A percentile compares a stretch with the other conserved stretches of the same genome.
These are phyloP conservation scores for Xylaria sp. DNA, from an alignment of 2,329 filamentous ascomycete species.

Conservation along the genomic window DNA sequence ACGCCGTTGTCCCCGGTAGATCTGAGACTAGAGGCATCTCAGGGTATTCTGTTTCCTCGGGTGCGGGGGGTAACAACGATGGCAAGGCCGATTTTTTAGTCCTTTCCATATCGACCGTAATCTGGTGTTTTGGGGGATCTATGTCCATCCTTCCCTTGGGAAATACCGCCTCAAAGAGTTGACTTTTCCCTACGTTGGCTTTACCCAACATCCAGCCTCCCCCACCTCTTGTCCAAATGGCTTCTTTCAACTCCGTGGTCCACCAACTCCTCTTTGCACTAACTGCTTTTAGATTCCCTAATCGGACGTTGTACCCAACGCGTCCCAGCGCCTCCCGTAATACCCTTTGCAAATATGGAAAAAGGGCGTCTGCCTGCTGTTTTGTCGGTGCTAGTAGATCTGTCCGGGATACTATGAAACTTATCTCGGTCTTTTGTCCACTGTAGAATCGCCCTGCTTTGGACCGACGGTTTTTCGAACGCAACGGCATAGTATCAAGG, in stretches of 20 bases:
- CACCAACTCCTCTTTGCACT: constrained; percentile 91
- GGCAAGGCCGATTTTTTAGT: not conserved
- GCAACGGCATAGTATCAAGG: constrained; percentile 76
- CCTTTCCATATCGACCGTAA: constrained; percentile 49
- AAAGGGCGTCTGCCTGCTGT: constrained; percentile 82
- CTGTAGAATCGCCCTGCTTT: constrained; percentile 71
- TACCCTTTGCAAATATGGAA: constrained; percentile 84
- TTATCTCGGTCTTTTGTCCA: constrained; percentile 79
- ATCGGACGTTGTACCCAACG: constrained; percentile 73
- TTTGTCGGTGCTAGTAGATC: constrained; percentile 88
- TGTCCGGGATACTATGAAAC: constrained; percentile 89
- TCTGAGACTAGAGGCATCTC: constrained; percentile 87
- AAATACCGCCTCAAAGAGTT: constrained; percentile 86
- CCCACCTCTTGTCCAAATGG: constrained; percentile 84
- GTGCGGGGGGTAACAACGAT: constrained; percentile 79
- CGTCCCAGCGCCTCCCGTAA: constrained; percentile 80
- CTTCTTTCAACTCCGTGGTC: constrained; percentile 85
- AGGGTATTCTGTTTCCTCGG: constrained; percentile 78
- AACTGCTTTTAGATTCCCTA: constrained; percentile 88
- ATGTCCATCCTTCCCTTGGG: constrained; percentile 74
- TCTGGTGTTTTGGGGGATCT: constrained; percentile 52
- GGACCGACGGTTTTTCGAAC: constrained; percentile 83
- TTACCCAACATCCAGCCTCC: constrained; percentile 98
- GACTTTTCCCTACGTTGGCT: constrained; percentile 96
- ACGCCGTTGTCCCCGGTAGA: constrained; percentile 92